phyloP scores from a whole-genome alignment of 371 early-diverging fungal genomes.

The Apophysomyces sp. region DNA sequence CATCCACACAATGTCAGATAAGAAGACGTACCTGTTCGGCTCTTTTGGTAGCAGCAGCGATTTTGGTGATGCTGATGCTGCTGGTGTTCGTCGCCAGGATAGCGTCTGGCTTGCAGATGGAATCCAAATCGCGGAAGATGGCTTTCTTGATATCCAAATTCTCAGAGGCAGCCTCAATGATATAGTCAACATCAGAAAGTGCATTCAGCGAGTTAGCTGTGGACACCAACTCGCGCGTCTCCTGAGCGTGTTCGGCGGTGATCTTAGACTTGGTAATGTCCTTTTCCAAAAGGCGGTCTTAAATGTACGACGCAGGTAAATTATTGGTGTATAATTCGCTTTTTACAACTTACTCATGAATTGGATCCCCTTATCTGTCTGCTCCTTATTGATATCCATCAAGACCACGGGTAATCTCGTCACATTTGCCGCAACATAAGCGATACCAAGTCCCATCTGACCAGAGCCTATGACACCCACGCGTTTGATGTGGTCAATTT shows the following conservation, averaged over 20 bases:
- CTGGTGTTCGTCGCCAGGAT: constrained; percentile 96
- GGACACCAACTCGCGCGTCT: constrained; percentile 66
- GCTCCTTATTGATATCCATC: constrained; percentile 81
- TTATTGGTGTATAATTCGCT: background rate
- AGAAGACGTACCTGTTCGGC: constrained; percentile 63
- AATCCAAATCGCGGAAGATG: constrained; percentile 79
- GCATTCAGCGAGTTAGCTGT: constrained; percentile 57
- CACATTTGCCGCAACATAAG: constrained; percentile 88
- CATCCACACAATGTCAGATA: background rate
- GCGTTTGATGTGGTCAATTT: constrained; percentile 46
- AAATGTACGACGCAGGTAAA: background rate
- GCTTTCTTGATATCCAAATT: constrained; percentile 84
- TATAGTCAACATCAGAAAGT: constrained; percentile 74
- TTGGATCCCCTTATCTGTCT: constrained; percentile 79
- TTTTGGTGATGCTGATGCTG: constrained; percentile 94
- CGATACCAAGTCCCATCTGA: constrained; percentile 95
- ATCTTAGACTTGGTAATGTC: constrained; percentile 87
- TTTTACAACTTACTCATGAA: constrained; percentile 73
- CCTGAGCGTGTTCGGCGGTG: constrained; percentile 74
- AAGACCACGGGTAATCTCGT: constrained; percentile 80
- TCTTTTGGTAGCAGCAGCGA: constrained; percentile 84
- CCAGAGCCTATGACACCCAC: constrained; percentile 83
- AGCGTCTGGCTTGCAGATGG: constrained; percentile 66
- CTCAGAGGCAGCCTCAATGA: constrained; percentile 96
- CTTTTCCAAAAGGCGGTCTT: constrained; percentile 86